phyloP scores from a whole-genome alignment of 441 rosid genomes.

The Adansonia gregorii region DNA sequence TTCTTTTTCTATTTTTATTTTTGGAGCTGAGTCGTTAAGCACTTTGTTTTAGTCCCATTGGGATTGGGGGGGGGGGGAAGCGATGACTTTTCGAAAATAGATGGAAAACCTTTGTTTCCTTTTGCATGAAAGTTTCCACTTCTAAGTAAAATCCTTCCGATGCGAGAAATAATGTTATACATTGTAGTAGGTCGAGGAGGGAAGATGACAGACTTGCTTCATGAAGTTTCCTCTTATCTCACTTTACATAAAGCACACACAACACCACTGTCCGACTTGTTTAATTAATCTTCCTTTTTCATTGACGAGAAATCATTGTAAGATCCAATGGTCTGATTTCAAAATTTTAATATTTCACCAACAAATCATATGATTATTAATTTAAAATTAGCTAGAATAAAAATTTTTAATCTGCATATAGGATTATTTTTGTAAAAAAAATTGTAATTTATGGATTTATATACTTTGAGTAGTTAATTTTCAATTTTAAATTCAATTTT shows the following conservation, averaged over 20 bases:
- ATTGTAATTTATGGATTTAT: too few species aligned
- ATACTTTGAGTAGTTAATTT: too few species aligned
- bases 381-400: too few species aligned
- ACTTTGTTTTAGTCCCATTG: not conserved
- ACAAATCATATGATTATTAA: too few species aligned
- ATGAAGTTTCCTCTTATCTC: slow-evolving; percentile 4
- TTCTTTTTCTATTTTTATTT: not conserved
- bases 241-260: not conserved
- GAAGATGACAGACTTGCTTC: slow-evolving; percentile 13
- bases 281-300: not conserved
- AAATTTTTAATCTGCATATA: too few species aligned
- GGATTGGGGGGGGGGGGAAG: not conserved
- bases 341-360: too few species aligned
- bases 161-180: not conserved
- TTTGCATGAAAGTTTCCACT: slow-evolving; percentile 3
- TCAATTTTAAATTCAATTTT: too few species aligned
- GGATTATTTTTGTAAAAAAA: too few species aligned
- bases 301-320: not conserved
- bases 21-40: not conserved
- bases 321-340: not conserved
- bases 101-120: not conserved
- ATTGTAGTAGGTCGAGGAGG: too few species aligned
- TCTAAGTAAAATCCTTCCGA: slow-evolving; percentile 5
- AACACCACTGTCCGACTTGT: not conserved
- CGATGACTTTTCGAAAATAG: not conserved